Percentiles rank a stretch among this genome's conserved stretches.
These are phyloP conservation scores for Cyclocybe cylindracea DNA, from an alignment of 768 basidiomycete species.

Conservation along the genomic window DNA sequence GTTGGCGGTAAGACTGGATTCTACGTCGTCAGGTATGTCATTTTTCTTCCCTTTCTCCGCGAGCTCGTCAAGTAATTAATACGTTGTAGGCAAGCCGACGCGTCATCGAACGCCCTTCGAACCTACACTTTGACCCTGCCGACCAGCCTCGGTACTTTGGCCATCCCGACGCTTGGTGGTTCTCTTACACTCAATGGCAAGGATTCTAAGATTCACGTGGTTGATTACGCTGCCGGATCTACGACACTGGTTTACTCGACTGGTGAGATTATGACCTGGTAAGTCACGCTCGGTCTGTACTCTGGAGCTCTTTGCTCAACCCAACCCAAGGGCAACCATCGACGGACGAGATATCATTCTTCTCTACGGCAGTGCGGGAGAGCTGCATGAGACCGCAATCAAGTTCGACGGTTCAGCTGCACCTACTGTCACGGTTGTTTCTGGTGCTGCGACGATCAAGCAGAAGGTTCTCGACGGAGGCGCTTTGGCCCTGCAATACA, in stretches of 20 bases:
- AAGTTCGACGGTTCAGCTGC: conserved; percentile 26
- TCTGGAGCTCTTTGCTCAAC: background rate
- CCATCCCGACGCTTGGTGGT: conserved; percentile 44
- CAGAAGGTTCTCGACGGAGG: conserved; percentile 34
- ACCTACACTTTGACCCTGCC: conserved; percentile 44
- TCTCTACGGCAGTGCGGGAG: conserved; percentile 46
- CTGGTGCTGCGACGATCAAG: conserved; percentile 35
- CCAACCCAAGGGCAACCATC: conserved; percentile 41
- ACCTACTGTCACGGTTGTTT: conserved; percentile 33
- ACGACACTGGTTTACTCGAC: conserved; percentile 47
- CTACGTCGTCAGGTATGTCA: conserved; percentile 41
- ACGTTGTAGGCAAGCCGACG: conserved; percentile 36
- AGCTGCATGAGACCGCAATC: conserved; percentile 53
- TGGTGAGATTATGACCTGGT: conserved; percentile 53
- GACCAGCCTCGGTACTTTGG: conserved; percentile 44
- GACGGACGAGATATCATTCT: conserved; percentile 48
- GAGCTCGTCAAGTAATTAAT: background rate
- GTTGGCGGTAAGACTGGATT: conserved; percentile 50
- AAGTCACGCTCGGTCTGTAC: background rate
- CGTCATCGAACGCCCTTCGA: conserved; percentile 36
- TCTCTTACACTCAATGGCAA: conserved; percentile 46
- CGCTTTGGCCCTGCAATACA: conserved; percentile 44
- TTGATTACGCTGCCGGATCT: conserved; percentile 47
- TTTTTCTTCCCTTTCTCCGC: background rate
- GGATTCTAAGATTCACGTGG: conserved; percentile 53